Evolutionary conservation across 2,329 filamentous ascomycete species (phyloP).

Genomic region (Arthrobotrys iridis): DNA sequence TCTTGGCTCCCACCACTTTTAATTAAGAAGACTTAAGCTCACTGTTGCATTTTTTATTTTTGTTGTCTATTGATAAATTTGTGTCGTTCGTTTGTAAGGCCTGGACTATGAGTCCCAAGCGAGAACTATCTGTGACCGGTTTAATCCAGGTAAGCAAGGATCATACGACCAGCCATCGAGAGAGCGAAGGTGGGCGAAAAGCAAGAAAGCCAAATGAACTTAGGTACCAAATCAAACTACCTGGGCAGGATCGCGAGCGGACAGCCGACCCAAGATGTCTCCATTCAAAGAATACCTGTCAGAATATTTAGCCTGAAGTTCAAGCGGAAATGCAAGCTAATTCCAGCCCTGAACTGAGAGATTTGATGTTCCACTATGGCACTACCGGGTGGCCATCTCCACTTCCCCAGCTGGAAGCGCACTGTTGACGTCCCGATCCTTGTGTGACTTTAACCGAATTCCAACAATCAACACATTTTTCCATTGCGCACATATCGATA

Average conservation of each 20-base stretch:
- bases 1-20: not conserved
- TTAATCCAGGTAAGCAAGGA: not conserved
- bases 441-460: conserved; percentile 32
- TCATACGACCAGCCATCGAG: not conserved
- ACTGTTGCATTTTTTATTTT: too few relatives aligned
- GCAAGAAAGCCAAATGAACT: not conserved
- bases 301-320: conserved; percentile 1
- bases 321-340: not conserved
- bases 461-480: conserved; percentile 30
- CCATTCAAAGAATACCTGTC: not conserved
- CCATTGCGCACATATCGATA: too few relatives aligned
- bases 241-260: not conserved
- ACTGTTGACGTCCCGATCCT: not conserved
- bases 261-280: conserved; percentile 4
- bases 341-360: not conserved
- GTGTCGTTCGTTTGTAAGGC: not conserved
- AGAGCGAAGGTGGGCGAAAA: not conserved
- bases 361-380: not conserved
- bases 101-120: too few relatives aligned
- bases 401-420: not conserved
- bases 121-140: not conserved
- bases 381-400: not conserved
- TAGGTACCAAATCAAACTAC: not conserved
- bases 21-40: too few relatives aligned
- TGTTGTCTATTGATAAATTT: not conserved